These are phyloP conservation scores for Hysterangium stoloniferum DNA, from an alignment of 768 basidiomycete genomes.

Conservation along the genomic window DNA sequence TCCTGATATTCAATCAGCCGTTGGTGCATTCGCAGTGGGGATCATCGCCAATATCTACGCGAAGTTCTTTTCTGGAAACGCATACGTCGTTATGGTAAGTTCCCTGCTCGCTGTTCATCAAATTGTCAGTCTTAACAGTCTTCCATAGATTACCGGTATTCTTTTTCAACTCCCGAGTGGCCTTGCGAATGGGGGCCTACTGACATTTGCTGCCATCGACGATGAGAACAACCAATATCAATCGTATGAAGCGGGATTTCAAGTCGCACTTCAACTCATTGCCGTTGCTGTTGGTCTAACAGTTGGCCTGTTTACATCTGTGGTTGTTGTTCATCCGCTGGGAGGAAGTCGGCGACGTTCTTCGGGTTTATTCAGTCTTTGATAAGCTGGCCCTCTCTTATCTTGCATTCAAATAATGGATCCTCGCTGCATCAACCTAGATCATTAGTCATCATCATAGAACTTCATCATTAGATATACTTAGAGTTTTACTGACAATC, in stretches of 20 bases:
- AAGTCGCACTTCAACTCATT: constrained; percentile 68
- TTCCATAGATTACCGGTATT: constrained; percentile 56
- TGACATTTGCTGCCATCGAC: constrained; percentile 50
- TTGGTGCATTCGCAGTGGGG: constrained; percentile 78
- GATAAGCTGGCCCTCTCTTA: not conserved
- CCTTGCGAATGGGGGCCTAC: constrained; percentile 69
- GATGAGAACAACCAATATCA: constrained; percentile 32
- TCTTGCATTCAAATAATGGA: too few species aligned
- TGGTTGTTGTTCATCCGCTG: constrained; percentile 46
- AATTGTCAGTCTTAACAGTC: not conserved
- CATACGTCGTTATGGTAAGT: constrained; percentile 76
- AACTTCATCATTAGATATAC: too few species aligned
- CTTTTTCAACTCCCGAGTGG: constrained; percentile 83
- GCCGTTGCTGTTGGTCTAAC: constrained; percentile 74
- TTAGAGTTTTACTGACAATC: too few species aligned
- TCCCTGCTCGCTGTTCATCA: not conserved
- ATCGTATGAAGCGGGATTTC: constrained; percentile 63
- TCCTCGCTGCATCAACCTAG: too few species aligned
- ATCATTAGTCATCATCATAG: too few species aligned
- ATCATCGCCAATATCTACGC: constrained; percentile 73
- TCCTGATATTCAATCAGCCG: constrained; percentile 69
- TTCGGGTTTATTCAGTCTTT: constrained; percentile 58
- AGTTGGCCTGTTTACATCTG: constrained; percentile 66
- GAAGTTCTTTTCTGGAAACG: constrained; percentile 61
- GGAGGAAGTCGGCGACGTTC: constrained; percentile 33